phyloP scores from a whole-genome alignment of 495 filamentous ascomycete genomes.

The Polyplosphaeria fusca region DNA sequence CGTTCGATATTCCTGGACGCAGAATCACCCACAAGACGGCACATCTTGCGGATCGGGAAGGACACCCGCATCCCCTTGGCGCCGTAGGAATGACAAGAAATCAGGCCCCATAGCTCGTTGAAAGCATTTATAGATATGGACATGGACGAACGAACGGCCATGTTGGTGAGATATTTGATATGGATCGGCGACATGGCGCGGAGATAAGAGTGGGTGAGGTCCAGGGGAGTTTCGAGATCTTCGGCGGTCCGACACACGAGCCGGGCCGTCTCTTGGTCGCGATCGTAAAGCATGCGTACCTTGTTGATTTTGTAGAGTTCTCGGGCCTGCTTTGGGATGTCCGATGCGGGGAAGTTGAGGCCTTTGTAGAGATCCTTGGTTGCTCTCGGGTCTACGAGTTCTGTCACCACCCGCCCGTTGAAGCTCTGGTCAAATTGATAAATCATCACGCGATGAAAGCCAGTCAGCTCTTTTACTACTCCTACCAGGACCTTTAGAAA shows the following conservation, averaged over 20 bases:
- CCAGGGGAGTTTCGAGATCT: conserved; percentile 74
- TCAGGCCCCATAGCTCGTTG: conserved; percentile 82
- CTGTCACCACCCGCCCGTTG: conserved; percentile 85
- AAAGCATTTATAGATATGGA: conserved; percentile 90
- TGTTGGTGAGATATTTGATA: conserved; percentile 84
- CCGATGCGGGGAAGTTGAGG: conserved; percentile 84
- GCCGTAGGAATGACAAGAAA: conserved; percentile 84
- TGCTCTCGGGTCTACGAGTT: conserved; percentile 74
- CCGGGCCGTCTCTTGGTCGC: conserved; percentile 71
- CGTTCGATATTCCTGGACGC: conserved; percentile 87
- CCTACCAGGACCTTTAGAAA: conserved; percentile 74
- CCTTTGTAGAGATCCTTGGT: conserved; percentile 87
- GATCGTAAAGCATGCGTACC: conserved; percentile 73
- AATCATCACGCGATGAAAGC: conserved; percentile 90
- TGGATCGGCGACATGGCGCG: conserved; percentile 90
- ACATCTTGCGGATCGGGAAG: conserved; percentile 92
- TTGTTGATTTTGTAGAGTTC: conserved; percentile 80
- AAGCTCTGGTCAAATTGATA: conserved; percentile 85
- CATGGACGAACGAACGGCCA: conserved; percentile 89
- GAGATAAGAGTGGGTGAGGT: conserved; percentile 82
- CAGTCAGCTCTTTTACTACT: conserved; percentile 80
- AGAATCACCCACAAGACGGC: conserved; percentile 82
- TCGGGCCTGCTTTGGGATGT: conserved; percentile 83
- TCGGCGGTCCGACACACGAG: conserved; percentile 75
- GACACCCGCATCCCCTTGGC: conserved; percentile 78